phyloP scores from a whole-genome alignment of 257 asterid genomes.

The Solanum verrucosum region DNA sequence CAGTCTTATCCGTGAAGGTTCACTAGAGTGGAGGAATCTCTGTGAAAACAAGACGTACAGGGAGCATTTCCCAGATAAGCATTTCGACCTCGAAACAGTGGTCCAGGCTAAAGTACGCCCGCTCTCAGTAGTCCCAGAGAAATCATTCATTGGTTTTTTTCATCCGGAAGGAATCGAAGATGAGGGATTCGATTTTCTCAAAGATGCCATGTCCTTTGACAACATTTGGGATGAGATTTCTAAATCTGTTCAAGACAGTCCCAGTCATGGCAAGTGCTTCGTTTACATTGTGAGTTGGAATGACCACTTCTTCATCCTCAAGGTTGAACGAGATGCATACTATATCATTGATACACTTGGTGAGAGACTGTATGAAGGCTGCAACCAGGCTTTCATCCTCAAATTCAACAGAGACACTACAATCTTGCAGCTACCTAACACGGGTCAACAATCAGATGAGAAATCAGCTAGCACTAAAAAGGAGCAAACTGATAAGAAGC shows the following conservation, averaged over 20 bases:
- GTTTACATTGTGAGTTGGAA: constrained; percentile 81
- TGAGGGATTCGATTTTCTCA: constrained; percentile 49
- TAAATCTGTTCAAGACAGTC: constrained; percentile 7
- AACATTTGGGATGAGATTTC: constrained; percentile 75
- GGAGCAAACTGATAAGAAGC: constrained; percentile 8
- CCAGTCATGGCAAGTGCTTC: constrained; percentile 8
- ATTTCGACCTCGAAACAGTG: constrained; percentile 81
- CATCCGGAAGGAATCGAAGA: constrained; percentile 60
- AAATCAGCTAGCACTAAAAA: constrained; percentile 1
- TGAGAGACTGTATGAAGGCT: constrained; percentile 80
- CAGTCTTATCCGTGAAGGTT: constrained; percentile 77
- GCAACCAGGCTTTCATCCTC: constrained; percentile 76
- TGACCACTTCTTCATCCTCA: constrained; percentile 69
- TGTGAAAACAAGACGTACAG: constrained; percentile 46
- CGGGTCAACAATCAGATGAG: constrained; percentile 21
- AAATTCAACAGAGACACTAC: constrained; percentile 52
- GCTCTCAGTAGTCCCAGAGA: constrained; percentile 48
- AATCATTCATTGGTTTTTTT: constrained; percentile 71
- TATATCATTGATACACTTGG: constrained; percentile 78
- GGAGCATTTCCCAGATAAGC: constrained; percentile 73
- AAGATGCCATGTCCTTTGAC: constrained; percentile 77
- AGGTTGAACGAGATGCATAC: constrained; percentile 56
- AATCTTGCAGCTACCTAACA: constrained; percentile 20
- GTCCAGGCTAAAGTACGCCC: constrained; percentile 57
- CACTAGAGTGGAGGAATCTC: constrained; percentile 79